Conservation (phyloP, 2,329 filamentous ascomycete genomes). For the Epichloe aotearoae region DNA sequence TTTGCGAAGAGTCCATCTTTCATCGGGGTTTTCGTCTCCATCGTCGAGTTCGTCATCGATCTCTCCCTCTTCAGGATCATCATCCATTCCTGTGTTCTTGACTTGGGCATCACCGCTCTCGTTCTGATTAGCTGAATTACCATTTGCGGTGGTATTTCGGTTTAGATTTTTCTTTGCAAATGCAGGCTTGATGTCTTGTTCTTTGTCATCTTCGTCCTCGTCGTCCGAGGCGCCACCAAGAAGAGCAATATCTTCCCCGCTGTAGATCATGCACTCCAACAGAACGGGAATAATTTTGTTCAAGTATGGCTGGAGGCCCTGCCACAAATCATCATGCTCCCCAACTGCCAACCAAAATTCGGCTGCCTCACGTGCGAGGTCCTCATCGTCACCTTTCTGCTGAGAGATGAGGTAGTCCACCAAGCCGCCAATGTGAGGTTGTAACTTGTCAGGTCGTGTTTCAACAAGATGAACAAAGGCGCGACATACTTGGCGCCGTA, state of each 20-base stretch:
- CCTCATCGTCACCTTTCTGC: constrained; percentile 76
- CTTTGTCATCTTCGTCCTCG: constrained; percentile 80
- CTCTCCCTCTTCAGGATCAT: constrained; percentile 83
- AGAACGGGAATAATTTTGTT: constrained; percentile 79
- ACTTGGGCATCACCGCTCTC: constrained; percentile 31
- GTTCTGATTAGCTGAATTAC: constrained; percentile 9
- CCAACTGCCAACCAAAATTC: constrained; percentile 96
- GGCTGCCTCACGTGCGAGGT: constrained; percentile 84
- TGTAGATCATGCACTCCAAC: constrained; percentile 91
- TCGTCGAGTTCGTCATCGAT: constrained; percentile 57
- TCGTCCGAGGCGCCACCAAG: constrained; percentile 78
- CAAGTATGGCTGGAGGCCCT: constrained; percentile 63
- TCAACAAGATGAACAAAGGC: constrained; percentile 89
- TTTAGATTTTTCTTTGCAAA: constrained; percentile 63
- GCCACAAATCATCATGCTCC: constrained; percentile 71
- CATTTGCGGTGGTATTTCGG: constrained; percentile 46
- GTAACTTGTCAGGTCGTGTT: constrained; percentile 75
- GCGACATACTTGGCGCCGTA: constrained; percentile 84
- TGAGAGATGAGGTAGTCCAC: constrained; percentile 90
- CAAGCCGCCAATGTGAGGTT: constrained; percentile 74
- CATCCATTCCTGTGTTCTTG: constrained; percentile 47
- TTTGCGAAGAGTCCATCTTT: constrained; percentile 90
- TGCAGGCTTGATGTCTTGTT: constrained; percentile 81
- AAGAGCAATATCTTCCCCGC: constrained; percentile 79
- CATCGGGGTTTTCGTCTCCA: constrained; percentile 77